These are phyloP conservation scores for Xylaria sp. DNA, from an alignment of 495 filamentous ascomycete species.

Conservation along the genomic window DNA sequence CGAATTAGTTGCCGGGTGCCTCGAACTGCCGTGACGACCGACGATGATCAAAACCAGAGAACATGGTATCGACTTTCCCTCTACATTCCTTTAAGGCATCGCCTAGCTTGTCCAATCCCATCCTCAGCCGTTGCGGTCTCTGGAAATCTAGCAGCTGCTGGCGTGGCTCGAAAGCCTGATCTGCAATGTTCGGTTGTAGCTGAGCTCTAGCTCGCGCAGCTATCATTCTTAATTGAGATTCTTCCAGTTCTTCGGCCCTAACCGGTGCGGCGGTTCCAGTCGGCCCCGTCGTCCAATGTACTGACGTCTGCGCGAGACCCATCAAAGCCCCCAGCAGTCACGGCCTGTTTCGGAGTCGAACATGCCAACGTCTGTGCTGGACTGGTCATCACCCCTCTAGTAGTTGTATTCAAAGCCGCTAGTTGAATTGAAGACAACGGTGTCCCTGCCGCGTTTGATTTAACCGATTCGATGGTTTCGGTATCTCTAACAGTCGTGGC, in stretches of 20 bases:
- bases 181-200: neutral
- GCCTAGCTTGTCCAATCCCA: neutral
- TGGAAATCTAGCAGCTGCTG: neutral
- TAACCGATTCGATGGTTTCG: slow-evolving; percentile 3
- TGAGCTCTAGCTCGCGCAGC: neutral
- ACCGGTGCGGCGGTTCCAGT: neutral
- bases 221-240: neutral
- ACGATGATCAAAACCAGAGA: neutral
- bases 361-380: no score
- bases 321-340: neutral
- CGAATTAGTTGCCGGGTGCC: neutral
- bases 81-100: neutral
- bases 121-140: no score
- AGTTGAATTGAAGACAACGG: neutral
- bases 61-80: neutral
- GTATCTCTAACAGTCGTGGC: neutral
- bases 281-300: neutral
- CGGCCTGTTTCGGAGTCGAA: neutral
- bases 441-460: neutral
- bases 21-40: neutral
- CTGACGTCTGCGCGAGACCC: neutral
- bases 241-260: neutral
- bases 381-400: neutral
- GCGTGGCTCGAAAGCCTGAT: neutral
- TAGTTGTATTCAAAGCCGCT: neutral